Conservation (phyloP, 148 eudicot species). For the Vaccinium corymbosum region DNA sequence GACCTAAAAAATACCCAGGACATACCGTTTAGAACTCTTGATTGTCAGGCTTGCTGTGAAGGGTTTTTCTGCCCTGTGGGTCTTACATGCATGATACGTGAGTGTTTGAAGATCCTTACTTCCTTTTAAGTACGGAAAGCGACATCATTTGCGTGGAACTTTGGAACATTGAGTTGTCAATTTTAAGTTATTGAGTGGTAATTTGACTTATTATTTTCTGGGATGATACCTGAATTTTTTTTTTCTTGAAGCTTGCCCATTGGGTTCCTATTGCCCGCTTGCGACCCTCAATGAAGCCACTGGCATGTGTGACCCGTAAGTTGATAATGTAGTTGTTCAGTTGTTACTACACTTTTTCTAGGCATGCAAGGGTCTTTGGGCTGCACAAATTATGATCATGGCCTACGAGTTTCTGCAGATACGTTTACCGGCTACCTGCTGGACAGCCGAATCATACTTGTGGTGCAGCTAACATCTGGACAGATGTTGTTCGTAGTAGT, state of each 20-base stretch:
- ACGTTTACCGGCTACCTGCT: constrained; percentile 63
- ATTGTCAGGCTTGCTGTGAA: constrained; percentile 62
- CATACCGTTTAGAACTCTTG: constrained; percentile 41
- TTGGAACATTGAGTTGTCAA: background rate
- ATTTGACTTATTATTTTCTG: constrained; percentile 19
- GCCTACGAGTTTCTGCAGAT: constrained; percentile 42
- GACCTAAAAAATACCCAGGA: constrained; percentile 31
- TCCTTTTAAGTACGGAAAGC: background rate
- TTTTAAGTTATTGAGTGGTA: background rate
- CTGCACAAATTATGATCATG: background rate
- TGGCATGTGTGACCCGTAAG: constrained; percentile 91
- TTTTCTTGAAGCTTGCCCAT: constrained; percentile 74
- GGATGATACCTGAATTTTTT: background rate
- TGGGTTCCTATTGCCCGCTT: constrained; percentile 82
- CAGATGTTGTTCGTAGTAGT: constrained; percentile 46
- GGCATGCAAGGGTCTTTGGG: background rate
- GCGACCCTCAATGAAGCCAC: constrained; percentile 50
- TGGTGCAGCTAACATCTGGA: constrained; percentile 97
- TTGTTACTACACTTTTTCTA: background rate
- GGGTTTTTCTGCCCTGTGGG: constrained; percentile 85
- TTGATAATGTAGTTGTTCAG: constrained; percentile 3
- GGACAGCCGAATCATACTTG: constrained; percentile 63
- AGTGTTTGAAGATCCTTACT: constrained; percentile 14
- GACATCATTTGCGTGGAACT: background rate
- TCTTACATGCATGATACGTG: constrained; percentile 81